These are phyloP conservation scores for Colletotrichum cordylinicola DNA, from an alignment of 2,329 filamentous ascomycete genomes.

Conservation along the genomic window DNA sequence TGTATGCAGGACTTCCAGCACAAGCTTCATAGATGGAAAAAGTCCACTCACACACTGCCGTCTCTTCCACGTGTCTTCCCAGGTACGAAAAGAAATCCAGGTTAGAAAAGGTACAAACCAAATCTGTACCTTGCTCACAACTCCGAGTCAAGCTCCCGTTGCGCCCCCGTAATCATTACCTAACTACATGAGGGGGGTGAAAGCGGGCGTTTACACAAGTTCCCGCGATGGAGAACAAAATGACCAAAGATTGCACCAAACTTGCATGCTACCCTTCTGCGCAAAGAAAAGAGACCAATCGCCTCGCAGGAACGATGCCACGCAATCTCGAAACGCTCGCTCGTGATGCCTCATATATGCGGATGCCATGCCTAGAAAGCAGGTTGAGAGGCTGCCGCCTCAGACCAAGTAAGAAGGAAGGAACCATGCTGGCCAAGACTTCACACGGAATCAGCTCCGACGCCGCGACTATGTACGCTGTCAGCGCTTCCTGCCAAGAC, in stretches of 20 bases:
- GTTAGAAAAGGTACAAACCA: background rate
- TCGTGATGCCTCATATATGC: constrained; percentile 1
- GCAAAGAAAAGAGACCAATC: background rate
- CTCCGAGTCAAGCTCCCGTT: background rate
- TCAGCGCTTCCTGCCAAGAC: background rate
- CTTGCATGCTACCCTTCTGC: background rate
- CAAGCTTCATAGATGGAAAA: background rate
- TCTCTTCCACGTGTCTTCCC: background rate
- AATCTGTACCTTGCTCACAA: background rate
- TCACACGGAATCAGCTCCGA: background rate
- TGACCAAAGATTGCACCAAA: background rate
- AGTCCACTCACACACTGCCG: background rate
- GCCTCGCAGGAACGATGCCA: background rate
- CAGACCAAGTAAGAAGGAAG: background rate
- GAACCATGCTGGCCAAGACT: background rate
- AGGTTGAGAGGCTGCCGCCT: background rate
- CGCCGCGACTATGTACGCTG: background rate
- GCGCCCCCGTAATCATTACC: background rate
- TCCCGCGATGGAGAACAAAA: background rate
- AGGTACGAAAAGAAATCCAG: background rate
- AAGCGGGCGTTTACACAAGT: background rate
- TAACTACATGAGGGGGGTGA: background rate
- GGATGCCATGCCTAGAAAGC: background rate
- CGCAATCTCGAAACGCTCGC: background rate
- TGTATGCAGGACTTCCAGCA: background rate